Evolutionary conservation across 1,139 yeast genomes (phyloP).

Genomic region (Yamadazyma friedrichii): DNA sequence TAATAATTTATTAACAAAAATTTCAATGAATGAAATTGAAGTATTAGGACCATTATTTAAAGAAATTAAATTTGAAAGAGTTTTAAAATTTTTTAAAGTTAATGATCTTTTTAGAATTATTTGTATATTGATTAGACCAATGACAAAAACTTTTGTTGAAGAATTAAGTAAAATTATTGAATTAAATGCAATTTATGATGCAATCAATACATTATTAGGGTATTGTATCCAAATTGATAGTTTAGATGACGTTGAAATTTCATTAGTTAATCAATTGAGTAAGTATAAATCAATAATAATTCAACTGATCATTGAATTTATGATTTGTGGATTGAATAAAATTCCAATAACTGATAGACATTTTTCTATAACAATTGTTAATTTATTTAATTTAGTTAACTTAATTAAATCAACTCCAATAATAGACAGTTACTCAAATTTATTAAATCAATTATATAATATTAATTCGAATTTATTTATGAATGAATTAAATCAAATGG

Average conservation of each 20-base stretch:
- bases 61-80: conserved; percentile 25
- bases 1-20: conserved; percentile 20
- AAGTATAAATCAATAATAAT: conserved; percentile 31
- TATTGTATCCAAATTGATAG: conserved; percentile 32
- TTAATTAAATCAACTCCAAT: conserved; percentile 32
- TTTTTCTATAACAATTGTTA: conserved; percentile 27
- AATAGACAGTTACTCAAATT: conserved; percentile 22
- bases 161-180: conserved; percentile 24
- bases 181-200: conserved; percentile 28
- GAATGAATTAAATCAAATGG: conserved; percentile 26
- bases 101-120: conserved; percentile 38
- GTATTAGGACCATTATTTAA: conserved; percentile 31
- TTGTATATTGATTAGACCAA: conserved; percentile 26
- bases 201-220: conserved; percentile 27
- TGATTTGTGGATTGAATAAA: conserved; percentile 26
- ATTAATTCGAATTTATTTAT: conserved; percentile 30
- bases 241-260: conserved; percentile 30
- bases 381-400: conserved; percentile 33
- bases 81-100: conserved; percentile 24
- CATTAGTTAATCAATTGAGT: conserved; percentile 36
- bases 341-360: conserved; percentile 35
- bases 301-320: conserved; percentile 27
- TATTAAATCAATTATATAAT: conserved; percentile 29
- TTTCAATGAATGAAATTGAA: conserved; percentile 30
- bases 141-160: conserved; percentile 23